Percentiles rank a stretch among this genome's conserved stretches.
Conservation (phyloP, 2,329 filamentous ascomycete genomes). For the Tolypocladium sp. region DNA sequence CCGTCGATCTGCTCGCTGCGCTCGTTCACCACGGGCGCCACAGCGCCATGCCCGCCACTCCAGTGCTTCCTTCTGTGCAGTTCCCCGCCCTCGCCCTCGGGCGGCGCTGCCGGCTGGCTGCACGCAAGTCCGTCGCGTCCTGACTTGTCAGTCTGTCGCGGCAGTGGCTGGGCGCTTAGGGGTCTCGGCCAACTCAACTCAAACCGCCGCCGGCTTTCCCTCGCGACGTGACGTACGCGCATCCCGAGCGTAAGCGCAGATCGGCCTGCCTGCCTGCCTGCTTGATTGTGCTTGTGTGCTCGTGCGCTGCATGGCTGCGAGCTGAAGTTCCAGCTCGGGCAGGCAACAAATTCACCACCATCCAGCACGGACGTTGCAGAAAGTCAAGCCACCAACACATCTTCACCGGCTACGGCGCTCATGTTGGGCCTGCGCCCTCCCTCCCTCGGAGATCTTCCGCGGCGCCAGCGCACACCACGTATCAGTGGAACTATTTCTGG, state of each 20-base stretch:
- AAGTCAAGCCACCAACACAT: neutral
- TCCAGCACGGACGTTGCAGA: neutral
- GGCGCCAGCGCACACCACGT: neutral
- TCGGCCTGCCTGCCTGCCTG: neutral
- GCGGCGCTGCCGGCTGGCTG: neutral
- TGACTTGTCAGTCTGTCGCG: neutral
- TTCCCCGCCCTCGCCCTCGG: neutral
- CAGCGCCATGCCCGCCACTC: neutral
- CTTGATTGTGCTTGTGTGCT: too few relatives aligned
- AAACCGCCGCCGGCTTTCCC: neutral
- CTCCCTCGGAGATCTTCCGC: neutral
- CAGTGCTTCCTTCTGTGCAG: neutral
- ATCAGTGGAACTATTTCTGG: neutral
- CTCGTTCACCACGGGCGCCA: neutral
- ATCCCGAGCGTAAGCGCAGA: neutral
- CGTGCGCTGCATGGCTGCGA: neutral
- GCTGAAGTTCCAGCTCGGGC: neutral
- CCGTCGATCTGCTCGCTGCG: neutral
- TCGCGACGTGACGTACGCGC: too few relatives aligned
- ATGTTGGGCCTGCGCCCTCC: neutral
- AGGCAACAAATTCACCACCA: neutral
- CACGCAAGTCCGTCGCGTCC: neutral
- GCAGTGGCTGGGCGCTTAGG: neutral
- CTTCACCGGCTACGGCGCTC: neutral
- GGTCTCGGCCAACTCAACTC: neutral